A percentile compares a stretch with the other conserved stretches of the same genome.
These are phyloP conservation scores for Malassezia nana DNA, from an alignment of 1,284 basidiomycete species.

Conservation along the genomic window DNA sequence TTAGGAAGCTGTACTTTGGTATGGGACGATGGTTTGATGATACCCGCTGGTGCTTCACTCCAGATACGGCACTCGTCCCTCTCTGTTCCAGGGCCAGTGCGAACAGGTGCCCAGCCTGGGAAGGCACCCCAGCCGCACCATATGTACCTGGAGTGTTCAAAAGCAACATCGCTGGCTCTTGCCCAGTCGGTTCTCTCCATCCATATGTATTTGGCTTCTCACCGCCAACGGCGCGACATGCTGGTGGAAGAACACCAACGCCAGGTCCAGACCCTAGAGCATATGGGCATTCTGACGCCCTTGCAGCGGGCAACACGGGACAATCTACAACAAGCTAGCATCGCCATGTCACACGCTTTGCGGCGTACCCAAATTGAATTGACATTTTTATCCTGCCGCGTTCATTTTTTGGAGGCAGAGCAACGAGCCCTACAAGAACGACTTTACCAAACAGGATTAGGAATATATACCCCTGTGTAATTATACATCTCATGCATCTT, in stretches of 20 bases:
- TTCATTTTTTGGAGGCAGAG: not conserved
- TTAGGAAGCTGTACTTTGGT: not conserved
- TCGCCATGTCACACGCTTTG: not conserved
- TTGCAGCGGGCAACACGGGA: conserved; percentile 8
- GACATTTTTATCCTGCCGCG: not conserved
- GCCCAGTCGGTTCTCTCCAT: not conserved
- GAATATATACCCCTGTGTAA: conserved; percentile 2
- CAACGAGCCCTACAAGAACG: not conserved
- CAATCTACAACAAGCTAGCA: not conserved
- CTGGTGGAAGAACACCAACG: not conserved
- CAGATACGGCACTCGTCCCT: not conserved
- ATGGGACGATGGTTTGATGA: conserved; percentile 6
- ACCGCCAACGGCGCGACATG: not conserved
- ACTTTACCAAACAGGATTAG: not conserved
- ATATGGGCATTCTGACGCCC: conserved; percentile 8
- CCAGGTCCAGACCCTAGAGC: not conserved
- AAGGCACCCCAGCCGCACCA: not conserved
- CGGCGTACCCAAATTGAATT: conserved; percentile 1
- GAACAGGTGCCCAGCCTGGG: not conserved
- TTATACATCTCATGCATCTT: not conserved
- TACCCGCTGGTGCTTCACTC: not conserved
- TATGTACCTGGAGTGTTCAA: not conserved
- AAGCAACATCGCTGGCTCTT: not conserved
- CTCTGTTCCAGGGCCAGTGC: not conserved
- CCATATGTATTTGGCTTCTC: not conserved